A percentile compares a stretch with the other conserved stretches of the same genome.
These are phyloP conservation scores for Rosa chinensis DNA, from an alignment of 306 rosid species.

Conservation along the genomic window DNA sequence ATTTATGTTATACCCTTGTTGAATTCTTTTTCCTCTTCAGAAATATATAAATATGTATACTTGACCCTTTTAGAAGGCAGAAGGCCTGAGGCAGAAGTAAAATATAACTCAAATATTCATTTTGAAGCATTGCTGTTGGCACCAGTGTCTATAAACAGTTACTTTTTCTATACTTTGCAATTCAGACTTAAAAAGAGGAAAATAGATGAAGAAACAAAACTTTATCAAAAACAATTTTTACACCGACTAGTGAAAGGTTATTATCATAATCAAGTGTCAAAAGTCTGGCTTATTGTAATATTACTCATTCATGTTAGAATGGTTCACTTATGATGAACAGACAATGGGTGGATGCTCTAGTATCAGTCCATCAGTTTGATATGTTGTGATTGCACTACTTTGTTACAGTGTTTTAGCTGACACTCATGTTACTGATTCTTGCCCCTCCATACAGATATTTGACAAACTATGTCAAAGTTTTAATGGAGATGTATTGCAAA, in stretches of 20 bases:
- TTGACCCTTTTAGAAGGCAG: not conserved
- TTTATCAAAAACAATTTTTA: not conserved
- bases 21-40: not conserved
- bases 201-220: not conserved
- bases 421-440: conserved; percentile 29
- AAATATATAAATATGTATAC: not conserved
- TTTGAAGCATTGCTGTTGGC: not conserved
- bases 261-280: too few species aligned
- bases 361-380: not conserved
- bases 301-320: not conserved
- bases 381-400: not conserved
- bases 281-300: not conserved
- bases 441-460: conserved; percentile 72
- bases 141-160: not conserved
- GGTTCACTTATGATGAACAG: not conserved
- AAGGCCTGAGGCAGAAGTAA: not conserved
- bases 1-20: not conserved
- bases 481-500: conserved; percentile 87
- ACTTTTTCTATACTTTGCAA: not conserved
- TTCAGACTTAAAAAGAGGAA: not conserved
- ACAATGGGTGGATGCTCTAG: not conserved
- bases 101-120: not conserved
- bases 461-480: conserved; percentile 96
- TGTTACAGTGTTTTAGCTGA: conserved; percentile 22
- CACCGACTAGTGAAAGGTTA: not conserved